phyloP scores from a whole-genome alignment of 2,329 filamentous ascomycete species.

The Monascus ruber region DNA sequence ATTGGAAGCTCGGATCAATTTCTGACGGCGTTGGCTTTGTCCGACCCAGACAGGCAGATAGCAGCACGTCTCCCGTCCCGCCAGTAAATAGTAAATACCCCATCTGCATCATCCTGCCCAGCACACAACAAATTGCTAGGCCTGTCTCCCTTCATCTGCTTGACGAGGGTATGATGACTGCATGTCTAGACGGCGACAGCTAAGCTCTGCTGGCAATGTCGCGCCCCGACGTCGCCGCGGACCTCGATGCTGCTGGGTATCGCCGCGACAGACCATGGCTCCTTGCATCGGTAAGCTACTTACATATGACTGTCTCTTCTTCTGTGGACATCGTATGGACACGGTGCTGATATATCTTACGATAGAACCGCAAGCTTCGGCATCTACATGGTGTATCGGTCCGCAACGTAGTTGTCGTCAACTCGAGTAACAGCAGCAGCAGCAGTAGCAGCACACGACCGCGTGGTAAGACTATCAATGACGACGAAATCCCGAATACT shows the following conservation, averaged over 20 bases:
- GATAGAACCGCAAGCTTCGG: conserved; percentile 74
- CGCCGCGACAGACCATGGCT: conserved; percentile 40
- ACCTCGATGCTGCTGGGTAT: conserved; percentile 15
- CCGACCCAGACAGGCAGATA: not conserved
- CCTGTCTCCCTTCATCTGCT: not conserved
- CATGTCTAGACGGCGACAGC: conserved; percentile 3
- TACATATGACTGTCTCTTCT: not conserved
- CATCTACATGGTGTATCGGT: conserved; percentile 80
- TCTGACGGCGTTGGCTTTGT: conserved; percentile 18
- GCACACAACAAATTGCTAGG: conserved; percentile 3
- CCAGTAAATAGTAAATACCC: too few relatives aligned
- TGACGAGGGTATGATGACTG: conserved; percentile 6
- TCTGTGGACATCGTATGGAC: not conserved
- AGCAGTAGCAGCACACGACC: conserved; percentile 15
- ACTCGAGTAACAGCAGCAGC: conserved; percentile 38
- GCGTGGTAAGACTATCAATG: conserved; percentile 56
- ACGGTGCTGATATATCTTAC: conserved; percentile 7
- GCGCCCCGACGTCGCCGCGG: conserved; percentile 7
- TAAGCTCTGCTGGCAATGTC: conserved; percentile 12
- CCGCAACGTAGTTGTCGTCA: conserved; percentile 66
- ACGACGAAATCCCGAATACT: conserved; percentile 57
- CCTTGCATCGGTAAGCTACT: conserved; percentile 36
- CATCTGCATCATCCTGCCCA: not conserved
- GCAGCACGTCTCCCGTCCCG: too few relatives aligned
- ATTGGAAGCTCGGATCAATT: conserved; percentile 15